A percentile compares a stretch with the other conserved stretches of the same genome.
Conservation (phyloP, 208 protist genomes). For the Trypanosoma rangeli region DNA sequence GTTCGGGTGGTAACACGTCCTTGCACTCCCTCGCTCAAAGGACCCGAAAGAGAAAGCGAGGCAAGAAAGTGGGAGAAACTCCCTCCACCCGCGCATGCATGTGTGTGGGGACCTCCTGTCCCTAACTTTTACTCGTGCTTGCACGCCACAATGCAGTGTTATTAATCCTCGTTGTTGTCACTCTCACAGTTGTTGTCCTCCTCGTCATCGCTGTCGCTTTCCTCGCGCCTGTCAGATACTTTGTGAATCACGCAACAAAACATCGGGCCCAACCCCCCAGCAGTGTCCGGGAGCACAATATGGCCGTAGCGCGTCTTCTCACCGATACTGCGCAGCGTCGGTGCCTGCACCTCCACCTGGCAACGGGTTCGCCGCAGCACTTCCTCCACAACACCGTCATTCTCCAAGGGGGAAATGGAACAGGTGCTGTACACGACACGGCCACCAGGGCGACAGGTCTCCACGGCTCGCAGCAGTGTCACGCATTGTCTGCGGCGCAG, state of each 20-base stretch:
- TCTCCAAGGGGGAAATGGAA: slow-evolving; percentile 86
- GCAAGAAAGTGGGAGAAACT: background rate
- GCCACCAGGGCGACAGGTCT: slow-evolving; percentile 73
- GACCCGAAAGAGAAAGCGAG: background rate
- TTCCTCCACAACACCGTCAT: slow-evolving; percentile 81
- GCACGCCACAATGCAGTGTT: slow-evolving; percentile 1
- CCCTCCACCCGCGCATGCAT: background rate
- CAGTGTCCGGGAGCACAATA: slow-evolving; percentile 68
- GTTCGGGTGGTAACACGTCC: background rate
- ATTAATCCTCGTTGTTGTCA: slow-evolving; percentile 7
- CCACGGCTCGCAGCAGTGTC: slow-evolving; percentile 74
- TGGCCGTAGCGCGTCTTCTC: slow-evolving; percentile 69
- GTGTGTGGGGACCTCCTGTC: background rate
- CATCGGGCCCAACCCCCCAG: slow-evolving; percentile 67
- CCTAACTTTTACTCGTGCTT: background rate
- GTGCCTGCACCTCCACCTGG: slow-evolving; percentile 41
- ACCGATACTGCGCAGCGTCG: slow-evolving; percentile 32
- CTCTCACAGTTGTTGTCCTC: slow-evolving; percentile 26
- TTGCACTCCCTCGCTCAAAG: background rate
- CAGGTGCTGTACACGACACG: slow-evolving; percentile 92
- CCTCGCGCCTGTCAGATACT: slow-evolving; percentile 30
- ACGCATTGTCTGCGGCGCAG: slow-evolving; percentile 53
- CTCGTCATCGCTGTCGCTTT: slow-evolving; percentile 25
- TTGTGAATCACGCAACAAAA: slow-evolving; percentile 77
- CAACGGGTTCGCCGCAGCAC: slow-evolving; percentile 62